Conservation (phyloP, 2,329 filamentous ascomycete species). For the Pseudonectria buxi region DNA sequence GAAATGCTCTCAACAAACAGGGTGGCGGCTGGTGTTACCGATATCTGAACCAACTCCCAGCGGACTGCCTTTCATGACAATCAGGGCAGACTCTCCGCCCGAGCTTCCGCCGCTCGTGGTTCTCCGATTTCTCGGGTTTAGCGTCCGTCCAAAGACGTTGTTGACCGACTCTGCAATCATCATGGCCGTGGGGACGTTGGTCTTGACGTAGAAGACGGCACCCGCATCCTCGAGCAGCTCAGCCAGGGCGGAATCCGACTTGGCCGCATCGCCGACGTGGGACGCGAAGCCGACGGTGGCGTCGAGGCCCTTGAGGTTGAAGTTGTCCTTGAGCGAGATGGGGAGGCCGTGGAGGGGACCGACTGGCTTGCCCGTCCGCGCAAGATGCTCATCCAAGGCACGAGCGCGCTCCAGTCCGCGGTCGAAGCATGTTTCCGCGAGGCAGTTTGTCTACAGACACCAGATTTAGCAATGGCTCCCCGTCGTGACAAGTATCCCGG, state of each 20-base stretch:
- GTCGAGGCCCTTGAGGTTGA: constrained; percentile 55
- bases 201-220: constrained; percentile 51
- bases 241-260: constrained; percentile 33
- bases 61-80: constrained; percentile 50
- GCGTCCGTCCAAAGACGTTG: constrained; percentile 55
- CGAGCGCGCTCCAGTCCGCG: constrained; percentile 42
- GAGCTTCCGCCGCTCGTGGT: constrained; percentile 59
- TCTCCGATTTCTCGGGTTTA: constrained; percentile 53
- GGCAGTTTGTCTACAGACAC: constrained; percentile 33
- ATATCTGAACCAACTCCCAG: constrained; percentile 61
- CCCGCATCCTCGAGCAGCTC: constrained; percentile 39
- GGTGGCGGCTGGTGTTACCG: constrained; percentile 14
- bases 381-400: constrained; percentile 43
- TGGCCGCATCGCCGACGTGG: constrained; percentile 51
- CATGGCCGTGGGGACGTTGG: constrained; percentile 55
- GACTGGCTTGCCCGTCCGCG: constrained; percentile 36
- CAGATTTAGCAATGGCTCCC: no score
- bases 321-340: constrained; percentile 64
- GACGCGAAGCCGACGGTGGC: constrained; percentile 58
- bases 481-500: no score
- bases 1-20: accelerated
- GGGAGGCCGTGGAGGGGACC: constrained; percentile 63
- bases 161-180: constrained; percentile 65
- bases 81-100: constrained; percentile 59
- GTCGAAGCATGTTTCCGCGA: constrained; percentile 49